Conservation (phyloP, 805 yeast species). For the Spathaspora passalidarum region DNA sequence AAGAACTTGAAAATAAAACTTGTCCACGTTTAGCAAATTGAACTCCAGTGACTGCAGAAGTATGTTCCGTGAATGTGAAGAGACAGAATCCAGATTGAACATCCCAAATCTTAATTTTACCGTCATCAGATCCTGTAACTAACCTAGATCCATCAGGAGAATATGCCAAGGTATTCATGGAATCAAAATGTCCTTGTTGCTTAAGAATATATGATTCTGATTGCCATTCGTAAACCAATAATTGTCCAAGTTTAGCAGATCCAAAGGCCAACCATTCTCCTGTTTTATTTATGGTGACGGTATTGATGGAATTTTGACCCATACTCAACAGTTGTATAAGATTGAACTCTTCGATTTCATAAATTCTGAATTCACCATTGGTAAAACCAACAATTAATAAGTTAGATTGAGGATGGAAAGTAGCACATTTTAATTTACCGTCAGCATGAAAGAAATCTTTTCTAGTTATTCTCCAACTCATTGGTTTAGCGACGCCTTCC, state of each 20-base stretch:
- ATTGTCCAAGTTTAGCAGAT: slow-evolving; percentile 84
- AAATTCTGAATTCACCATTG: slow-evolving; percentile 86
- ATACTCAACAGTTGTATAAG: slow-evolving; percentile 83
- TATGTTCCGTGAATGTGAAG: slow-evolving; percentile 88
- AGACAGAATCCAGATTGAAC: slow-evolving; percentile 87
- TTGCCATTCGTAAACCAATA: slow-evolving; percentile 98
- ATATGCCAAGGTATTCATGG: slow-evolving; percentile 78
- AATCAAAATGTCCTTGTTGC: slow-evolving; percentile 96
- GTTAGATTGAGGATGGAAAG: slow-evolving; percentile 73
- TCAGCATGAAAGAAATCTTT: slow-evolving; percentile 75
- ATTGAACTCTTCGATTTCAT: slow-evolving; percentile 79
- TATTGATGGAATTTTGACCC: slow-evolving; percentile 87
- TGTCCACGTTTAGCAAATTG: slow-evolving; percentile 87
- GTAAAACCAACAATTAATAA: slow-evolving; percentile 84
- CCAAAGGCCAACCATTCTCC: slow-evolving; percentile 99
- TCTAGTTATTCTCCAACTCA: slow-evolving; percentile 79
- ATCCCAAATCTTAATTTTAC: slow-evolving; percentile 96
- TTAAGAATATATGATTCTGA: slow-evolving; percentile 91
- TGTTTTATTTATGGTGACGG: slow-evolving; percentile 71
- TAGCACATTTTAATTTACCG: slow-evolving; percentile 71
- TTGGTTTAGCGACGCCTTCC: slow-evolving; percentile 20
- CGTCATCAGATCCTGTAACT: slow-evolving; percentile 95
- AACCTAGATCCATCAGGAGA: slow-evolving; percentile 93
- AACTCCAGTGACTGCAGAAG: slow-evolving; percentile 83
- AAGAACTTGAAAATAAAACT: slow-evolving; percentile 84